Evolutionary conservation across 2,329 filamentous ascomycete genomes (phyloP), one percentile per base, ranked within the genome.

Genomic region (Polytolypa hystricis): DNA sequence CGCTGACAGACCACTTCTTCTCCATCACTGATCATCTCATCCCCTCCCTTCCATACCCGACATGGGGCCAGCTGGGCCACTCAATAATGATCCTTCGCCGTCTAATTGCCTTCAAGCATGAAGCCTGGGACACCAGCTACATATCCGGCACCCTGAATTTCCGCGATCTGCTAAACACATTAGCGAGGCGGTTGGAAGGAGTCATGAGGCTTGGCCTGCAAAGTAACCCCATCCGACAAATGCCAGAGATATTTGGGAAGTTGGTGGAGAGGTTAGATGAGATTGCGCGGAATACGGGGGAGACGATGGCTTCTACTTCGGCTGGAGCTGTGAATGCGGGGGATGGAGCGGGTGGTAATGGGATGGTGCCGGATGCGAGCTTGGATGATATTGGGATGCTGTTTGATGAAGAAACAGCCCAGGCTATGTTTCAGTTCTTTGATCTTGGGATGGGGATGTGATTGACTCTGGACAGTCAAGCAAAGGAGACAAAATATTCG

Each of bases 1-100:
- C 28, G 14, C 28, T 30, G n/a, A 16, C 28, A 11, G 28, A 30
- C 28, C 28, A 30, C 28, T 30, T 30, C 28, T 30, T 30, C 14
- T 8, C 11, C 14, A 14, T 30, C 8, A 30, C 28, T 30, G 28
- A 30, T 16, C 9, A 4, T 14, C 14, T 30, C 15, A 30, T 30
- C 2, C 18, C 18, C n/a, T 30, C 28, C 14, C 28, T 30, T 14
- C 28, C 28, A 11, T 30, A 30, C 28, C 28, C 28, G 28, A 30
- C 28, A 14, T 30, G 28, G 28, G 14, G 15, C n/a, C 28, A 30
- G 28, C 28, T 30, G 28, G 28, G 28, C 8, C 28, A 30, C 28
- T 30, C 14, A 14, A 30, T 30, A 8, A 14, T 30, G 14, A 30
- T 30, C 28, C 28, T 30, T 14, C 15, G 14, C 14, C 28, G 28